Evolutionary conservation across 1,139 yeast genomes (phyloP).

Genomic region (Kodamaea sp.): DNA sequence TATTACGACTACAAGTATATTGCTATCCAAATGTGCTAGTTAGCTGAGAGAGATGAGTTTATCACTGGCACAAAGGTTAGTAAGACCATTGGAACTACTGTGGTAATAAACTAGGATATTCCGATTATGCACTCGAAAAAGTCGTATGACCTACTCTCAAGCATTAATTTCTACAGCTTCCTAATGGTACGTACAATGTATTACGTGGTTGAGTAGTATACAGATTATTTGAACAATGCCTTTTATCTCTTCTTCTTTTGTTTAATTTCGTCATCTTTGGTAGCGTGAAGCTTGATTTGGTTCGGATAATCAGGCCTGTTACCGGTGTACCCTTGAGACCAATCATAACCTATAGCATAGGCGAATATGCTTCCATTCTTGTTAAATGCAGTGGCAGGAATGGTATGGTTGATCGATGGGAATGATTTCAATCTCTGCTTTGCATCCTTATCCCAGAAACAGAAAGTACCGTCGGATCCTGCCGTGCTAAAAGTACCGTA

Average conservation of each 20-base stretch:
- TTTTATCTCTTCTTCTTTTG: slow-evolving; percentile 73
- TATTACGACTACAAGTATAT: too few species aligned
- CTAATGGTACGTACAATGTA: too few species aligned
- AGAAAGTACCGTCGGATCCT: slow-evolving; percentile 92
- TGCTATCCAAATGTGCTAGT: too few species aligned
- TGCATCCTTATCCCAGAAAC: slow-evolving; percentile 96
- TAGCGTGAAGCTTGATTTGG: slow-evolving; percentile 77
- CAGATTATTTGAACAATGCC: too few species aligned
- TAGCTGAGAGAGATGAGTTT: too few species aligned
- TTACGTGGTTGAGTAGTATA: too few species aligned
- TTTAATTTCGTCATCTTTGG: slow-evolving; percentile 83
- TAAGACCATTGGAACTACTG: too few species aligned
- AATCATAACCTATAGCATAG: slow-evolving; percentile 90
- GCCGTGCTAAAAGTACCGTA: slow-evolving; percentile 93
- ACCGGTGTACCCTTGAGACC: slow-evolving; percentile 86
- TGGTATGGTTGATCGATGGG: slow-evolving; percentile 70
- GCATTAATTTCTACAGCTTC: too few species aligned
- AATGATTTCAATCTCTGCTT: slow-evolving; percentile 84
- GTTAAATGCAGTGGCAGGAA: slow-evolving; percentile 80
- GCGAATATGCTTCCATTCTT: slow-evolving; percentile 84
- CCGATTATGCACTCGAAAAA: too few species aligned
- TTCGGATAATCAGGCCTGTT: slow-evolving; percentile 77
- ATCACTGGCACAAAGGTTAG: too few species aligned
- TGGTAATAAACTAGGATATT: too few species aligned
- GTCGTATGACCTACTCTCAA: too few species aligned